phyloP scores from a whole-genome alignment of 306 rosid species.

The Lathyrus oleraceus region DNA sequence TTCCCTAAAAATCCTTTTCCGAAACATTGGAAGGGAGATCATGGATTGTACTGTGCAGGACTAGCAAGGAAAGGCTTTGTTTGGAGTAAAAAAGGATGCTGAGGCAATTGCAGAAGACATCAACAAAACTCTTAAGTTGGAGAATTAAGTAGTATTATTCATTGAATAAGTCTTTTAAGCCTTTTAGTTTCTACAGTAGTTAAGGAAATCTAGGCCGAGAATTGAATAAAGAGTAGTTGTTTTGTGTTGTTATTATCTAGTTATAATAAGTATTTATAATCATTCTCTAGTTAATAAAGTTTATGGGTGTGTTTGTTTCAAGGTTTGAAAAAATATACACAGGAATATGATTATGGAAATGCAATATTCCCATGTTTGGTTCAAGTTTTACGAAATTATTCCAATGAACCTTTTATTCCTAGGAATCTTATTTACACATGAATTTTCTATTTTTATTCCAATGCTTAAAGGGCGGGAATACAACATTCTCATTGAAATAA shows the following conservation, averaged over 20 bases:
- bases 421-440: too few relatives aligned
- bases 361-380: too few relatives aligned
- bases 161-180: background rate
- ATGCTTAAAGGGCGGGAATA: too few relatives aligned
- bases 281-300: too few relatives aligned
- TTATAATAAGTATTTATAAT: too few relatives aligned
- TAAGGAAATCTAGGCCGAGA: background rate
- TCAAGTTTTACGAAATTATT: too few relatives aligned
- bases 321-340: too few relatives aligned
- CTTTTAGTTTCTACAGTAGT: background rate
- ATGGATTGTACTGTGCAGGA: constrained; percentile 61
- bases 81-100: constrained; percentile 56
- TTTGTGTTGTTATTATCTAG: background rate
- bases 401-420: too few relatives aligned
- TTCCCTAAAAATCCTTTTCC: constrained; percentile 51
- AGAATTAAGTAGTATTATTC: background rate
- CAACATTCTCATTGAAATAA: too few relatives aligned
- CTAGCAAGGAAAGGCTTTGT: constrained; percentile 53
- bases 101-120: constrained; percentile 47
- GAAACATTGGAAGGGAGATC: constrained; percentile 62
- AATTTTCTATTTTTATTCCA: too few relatives aligned
- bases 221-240: background rate
- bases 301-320: too few relatives aligned
- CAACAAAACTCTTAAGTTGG: constrained; percentile 22
- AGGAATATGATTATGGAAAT: too few relatives aligned